Evolutionary conservation across 1,284 basidiomycete species (phyloP), one percentile per base, ranked within the genome.

Genomic region (Ustilago loliicola): DNA sequence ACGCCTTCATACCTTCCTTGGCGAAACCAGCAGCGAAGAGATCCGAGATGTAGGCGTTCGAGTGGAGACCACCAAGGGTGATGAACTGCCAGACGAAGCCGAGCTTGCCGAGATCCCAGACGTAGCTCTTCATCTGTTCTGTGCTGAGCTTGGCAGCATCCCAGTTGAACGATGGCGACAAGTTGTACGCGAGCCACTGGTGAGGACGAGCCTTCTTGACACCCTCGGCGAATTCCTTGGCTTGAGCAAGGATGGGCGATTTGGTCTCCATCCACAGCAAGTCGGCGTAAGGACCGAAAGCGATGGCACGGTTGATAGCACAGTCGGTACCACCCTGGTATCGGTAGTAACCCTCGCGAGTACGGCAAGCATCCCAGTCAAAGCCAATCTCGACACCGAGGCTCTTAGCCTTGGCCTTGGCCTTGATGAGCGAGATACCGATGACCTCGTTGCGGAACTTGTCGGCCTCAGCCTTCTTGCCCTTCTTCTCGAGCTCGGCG

Each of bases 41-140:
- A 87, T 98, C 95, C 81, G 92, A 95, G 87, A 99, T 99, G 88
- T 95, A 97, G 42, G 93, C 96, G 88, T 96, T 98, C 79, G 95
- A 96, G 88, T 99, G 96, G 61, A 98, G 90, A 77, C 97, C 97
- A 64, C 91, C 96, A 69, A 98, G 94, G 7, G 94, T 96, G 83
- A 99, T 98, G 89, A 99, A 98, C 87, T 98, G 96, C 95, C 96
- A 98, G 70, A 93, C 92, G 86, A 96, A 96, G 90, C 94, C 95
- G 54, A 96, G 91, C 89, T 93, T 95, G 68, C 93, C 94, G 21
- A 97, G 90, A 81, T 95, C 91, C 96, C 96, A 98, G 47, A 99
- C 91, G 87, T 92, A 99, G 67, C 90, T 88, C 87, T 93, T 90
- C 94, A 96, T 98, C 83, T 96, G 94, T 72, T 90, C 89, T 80